A percentile compares a stretch with the other conserved stretches of the same genome.
Conservation (phyloP, 495 filamentous ascomycete genomes). For the Lasiosphaeria ovina region DNA sequence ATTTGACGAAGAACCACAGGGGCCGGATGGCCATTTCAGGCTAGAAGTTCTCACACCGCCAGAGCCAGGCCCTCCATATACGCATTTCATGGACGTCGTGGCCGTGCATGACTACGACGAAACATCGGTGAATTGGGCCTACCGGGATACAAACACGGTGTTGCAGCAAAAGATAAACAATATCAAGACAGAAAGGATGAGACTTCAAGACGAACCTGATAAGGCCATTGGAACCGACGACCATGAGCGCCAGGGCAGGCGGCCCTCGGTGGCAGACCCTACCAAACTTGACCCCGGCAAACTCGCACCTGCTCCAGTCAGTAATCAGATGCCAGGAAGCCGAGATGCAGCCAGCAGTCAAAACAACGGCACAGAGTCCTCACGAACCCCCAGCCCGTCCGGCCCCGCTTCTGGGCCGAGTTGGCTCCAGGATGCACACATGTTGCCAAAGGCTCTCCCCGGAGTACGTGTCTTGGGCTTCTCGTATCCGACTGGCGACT, state of each 20-base stretch:
- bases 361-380: neutral
- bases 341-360: too few species aligned
- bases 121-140: conserved; percentile 3
- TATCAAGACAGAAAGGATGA: conserved; percentile 5
- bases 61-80: too few species aligned
- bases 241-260: neutral
- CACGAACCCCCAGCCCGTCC: conserved; percentile 1
- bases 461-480: conserved; percentile 5
- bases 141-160: neutral
- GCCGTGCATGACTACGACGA: conserved; percentile 9
- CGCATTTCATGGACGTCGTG: conserved; percentile 6
- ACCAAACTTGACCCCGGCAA: neutral
- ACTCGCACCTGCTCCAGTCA: too few species aligned
- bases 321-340: too few species aligned
- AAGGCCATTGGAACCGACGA: neutral
- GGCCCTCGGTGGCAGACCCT: neutral
- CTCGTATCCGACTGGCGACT: neutral
- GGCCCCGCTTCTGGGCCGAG: neutral
- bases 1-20: too few species aligned
- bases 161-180: conserved; percentile 4
- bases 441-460: conserved; percentile 6
- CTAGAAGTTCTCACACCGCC: too few species aligned
- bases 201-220: neutral
- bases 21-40: too few species aligned
- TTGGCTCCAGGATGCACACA: conserved; percentile 4